phyloP scores from a whole-genome alignment of 768 basidiomycete genomes.

The Chiua virens region DNA sequence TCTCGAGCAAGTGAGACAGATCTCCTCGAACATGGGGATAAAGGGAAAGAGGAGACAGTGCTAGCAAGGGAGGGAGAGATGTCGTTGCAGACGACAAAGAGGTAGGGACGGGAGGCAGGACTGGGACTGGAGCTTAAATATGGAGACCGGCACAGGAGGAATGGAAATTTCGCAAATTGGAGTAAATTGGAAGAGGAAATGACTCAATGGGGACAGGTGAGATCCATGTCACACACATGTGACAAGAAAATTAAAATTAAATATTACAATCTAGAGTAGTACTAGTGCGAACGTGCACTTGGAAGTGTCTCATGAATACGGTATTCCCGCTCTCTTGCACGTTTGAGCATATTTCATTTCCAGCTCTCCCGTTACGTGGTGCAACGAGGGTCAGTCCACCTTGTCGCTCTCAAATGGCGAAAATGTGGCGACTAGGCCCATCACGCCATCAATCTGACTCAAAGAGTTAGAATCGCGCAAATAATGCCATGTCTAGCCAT shows the following conservation, averaged over 20 bases:
- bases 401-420: constrained; percentile 5
- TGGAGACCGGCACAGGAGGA: constrained; percentile 37
- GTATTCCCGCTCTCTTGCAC: constrained; percentile 11
- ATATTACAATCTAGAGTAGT: neutral
- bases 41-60: neutral
- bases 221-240: constrained; percentile 27
- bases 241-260: constrained; percentile 9
- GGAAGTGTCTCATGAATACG: neutral
- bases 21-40: constrained; percentile 71
- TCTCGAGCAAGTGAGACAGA: constrained; percentile 72
- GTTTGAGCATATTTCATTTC: constrained; percentile 7
- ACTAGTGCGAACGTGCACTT: constrained; percentile 15
- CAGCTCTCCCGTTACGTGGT: no score
- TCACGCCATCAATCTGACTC: constrained; percentile 10
- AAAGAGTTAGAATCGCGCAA: no score
- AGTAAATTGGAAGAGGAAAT: constrained; percentile 30
- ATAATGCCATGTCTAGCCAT: no score
- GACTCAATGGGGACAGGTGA: constrained; percentile 34
- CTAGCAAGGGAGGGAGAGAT: neutral
- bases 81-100: constrained; percentile 10
- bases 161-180: constrained; percentile 35
- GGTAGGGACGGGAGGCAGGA: constrained; percentile 17
- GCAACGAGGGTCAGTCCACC: no score
- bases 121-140: constrained; percentile 31
- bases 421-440: constrained; percentile 5